Evolutionary conservation across 768 basidiomycete species (phyloP), one percentile per base, ranked within the genome.

Genomic region (Atractiella rhizophila): DNA sequence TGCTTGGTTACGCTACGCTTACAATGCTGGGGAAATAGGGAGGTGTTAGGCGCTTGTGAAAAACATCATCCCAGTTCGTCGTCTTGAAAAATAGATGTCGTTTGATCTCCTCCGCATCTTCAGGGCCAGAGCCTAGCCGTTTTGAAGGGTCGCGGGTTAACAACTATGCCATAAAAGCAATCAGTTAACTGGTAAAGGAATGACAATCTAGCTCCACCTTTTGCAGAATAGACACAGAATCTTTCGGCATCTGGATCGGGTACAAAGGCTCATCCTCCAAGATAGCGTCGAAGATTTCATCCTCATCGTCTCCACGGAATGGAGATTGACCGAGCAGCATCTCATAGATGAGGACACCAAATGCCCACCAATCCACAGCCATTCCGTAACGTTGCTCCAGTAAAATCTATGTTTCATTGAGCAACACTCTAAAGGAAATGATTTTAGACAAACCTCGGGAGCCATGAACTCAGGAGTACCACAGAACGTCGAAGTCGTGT

Each of bases 401-500:
- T 39, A 98, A 66, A 59, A 98, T 98, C 86, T 96, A 47, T 18
- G 38, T 4, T 19, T 37, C 20, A 15, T 21, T 32, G 11, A 32
- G 24, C 26, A 11, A 6, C 24, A 4, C 19, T 5, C 31, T 2
- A 2, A 18, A 18, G 27, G 16, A 33, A 31, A 10, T 6, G 24
- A 16, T 18, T n/a, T 4, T 4, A 19, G 11, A 20, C 10, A 29
- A 45, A 86, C 88, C 69, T 98, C 91, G 3, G 91, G 91, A 18
- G 91, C 91, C 91, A 98, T 96, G 60, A 96, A 96, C 58, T 98
- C 91, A 0, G 91, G 91, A 15, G 91, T 98, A 39, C 91, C 91
- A 62, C 91, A 98, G 63, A 98, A 98, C 3, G 91, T 98, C 59
- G 81, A 83, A 3, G 91, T 98, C 18, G 86, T 94, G 53, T 75